A percentile compares a stretch with the other conserved stretches of the same genome.
Conservation (phyloP, 306 rosid genomes). For the Macrotyloma uniflorum region DNA sequence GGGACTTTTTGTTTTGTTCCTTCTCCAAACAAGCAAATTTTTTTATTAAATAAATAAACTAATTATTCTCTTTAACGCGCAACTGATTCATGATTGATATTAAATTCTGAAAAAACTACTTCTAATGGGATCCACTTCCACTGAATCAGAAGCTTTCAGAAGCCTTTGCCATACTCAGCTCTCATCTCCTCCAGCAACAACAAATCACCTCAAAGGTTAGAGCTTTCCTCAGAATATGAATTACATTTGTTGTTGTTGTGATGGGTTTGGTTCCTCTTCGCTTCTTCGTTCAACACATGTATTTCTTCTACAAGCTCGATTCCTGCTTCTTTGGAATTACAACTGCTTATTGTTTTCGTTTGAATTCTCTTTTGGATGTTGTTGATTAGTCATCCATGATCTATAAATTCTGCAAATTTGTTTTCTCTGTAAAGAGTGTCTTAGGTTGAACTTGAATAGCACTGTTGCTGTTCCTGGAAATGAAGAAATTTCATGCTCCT, state of each 20-base stretch:
- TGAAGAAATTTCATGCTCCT: not conserved
- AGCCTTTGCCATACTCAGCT: not conserved
- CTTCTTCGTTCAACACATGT: not conserved
- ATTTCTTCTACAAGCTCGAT: not conserved
- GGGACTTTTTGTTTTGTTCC: not conserved
- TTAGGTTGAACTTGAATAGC: not conserved
- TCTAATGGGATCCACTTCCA: constrained; percentile 17
- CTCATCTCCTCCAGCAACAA: not conserved
- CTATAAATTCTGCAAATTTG: not conserved
- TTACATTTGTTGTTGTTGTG: not conserved
- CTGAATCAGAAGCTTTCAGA: constrained; percentile 28
- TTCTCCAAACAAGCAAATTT: not conserved
- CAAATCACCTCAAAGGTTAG: not conserved
- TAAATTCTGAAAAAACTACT: not conserved
- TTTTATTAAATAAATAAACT: not conserved
- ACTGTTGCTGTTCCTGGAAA: not conserved
- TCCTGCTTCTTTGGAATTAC: constrained; percentile 29
- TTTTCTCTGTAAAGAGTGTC: not conserved
- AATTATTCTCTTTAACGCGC: not conserved
- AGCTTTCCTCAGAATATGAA: not conserved
- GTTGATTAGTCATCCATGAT: not conserved
- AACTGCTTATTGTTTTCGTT: not conserved
- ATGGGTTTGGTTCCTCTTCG: not conserved
- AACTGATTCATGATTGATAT: not conserved
- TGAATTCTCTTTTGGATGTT: not conserved